Percentiles rank a stretch among this genome's conserved stretches.
Conservation (phyloP, 2,329 filamentous ascomycete genomes). For the Claviceps arundinis region DNA sequence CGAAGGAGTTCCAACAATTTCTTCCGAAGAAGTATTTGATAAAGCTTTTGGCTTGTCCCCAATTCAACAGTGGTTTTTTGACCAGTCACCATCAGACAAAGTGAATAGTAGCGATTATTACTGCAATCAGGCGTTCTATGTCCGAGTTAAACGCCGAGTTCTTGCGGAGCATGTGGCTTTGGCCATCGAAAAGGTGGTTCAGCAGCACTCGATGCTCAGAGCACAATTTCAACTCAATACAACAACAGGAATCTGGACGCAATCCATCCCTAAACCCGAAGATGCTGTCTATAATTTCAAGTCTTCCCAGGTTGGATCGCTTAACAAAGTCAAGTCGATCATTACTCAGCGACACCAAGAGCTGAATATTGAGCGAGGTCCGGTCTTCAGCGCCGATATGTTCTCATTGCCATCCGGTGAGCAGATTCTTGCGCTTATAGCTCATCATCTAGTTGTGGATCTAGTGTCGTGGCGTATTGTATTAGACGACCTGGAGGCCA, state of each 20-base stretch:
- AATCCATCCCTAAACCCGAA: background rate
- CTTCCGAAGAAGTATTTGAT: constrained; percentile 1
- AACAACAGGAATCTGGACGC: background rate
- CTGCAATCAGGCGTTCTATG: constrained; percentile 3
- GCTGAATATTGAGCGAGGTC: constrained; percentile 9
- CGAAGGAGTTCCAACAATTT: background rate
- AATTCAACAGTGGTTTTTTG: constrained; percentile 6
- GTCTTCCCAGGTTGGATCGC: background rate
- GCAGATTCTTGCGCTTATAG: constrained; percentile 18
- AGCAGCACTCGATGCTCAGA: constrained; percentile 6
- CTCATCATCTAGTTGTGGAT: constrained; percentile 28
- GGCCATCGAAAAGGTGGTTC: constrained; percentile 1
- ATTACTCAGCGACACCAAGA: background rate
- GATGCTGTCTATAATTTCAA: background rate
- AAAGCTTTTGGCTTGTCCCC: constrained; percentile 4
- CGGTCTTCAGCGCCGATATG: constrained; percentile 10
- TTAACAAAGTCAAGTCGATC: background rate
- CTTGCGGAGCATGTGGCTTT: background rate
- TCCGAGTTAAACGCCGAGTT: background rate
- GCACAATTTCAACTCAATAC: constrained; percentile 2
- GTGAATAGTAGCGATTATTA: constrained; percentile 2
- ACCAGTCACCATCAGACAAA: constrained; percentile 2
- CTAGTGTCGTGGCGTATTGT: constrained; percentile 32
- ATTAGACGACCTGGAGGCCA: constrained; percentile 27
- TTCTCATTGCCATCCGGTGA: constrained; percentile 1